A percentile compares a stretch with the other conserved stretches of the same genome.
phyloP scores from a whole-genome alignment of 805 yeast genomes.

The Ogataea pilisensis region DNA sequence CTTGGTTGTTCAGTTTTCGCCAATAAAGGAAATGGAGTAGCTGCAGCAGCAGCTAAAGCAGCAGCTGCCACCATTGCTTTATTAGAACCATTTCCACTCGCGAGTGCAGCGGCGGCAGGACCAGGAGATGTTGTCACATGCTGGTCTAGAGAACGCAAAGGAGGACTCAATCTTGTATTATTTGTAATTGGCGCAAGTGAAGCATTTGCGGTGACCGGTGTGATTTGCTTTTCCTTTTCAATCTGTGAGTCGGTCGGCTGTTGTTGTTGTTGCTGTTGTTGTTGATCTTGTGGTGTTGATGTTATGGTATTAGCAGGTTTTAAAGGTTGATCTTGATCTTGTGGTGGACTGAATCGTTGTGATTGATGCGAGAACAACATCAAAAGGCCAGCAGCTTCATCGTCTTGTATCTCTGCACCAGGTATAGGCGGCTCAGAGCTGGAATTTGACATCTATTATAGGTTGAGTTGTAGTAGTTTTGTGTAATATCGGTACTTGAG shows the following conservation, averaged over 20 bases:
- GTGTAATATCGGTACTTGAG: background rate
- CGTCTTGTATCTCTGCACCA: constrained; percentile 21
- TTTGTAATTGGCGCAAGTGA: constrained; percentile 2
- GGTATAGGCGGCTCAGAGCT: background rate
- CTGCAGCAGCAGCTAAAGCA: constrained; percentile 79
- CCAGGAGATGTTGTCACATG: constrained; percentile 33
- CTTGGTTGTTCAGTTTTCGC: constrained; percentile 11
- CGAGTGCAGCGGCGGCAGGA: constrained; percentile 36
- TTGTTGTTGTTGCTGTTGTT: background rate
- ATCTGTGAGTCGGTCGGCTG: background rate
- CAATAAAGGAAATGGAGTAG: constrained; percentile 58
- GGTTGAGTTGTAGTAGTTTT: too few relatives aligned
- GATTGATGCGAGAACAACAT: constrained; percentile 36
- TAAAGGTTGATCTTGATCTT: background rate
- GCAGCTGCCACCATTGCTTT: constrained; percentile 78
- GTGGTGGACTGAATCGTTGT: constrained; percentile 9
- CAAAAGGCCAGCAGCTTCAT: constrained; percentile 37
- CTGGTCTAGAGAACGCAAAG: constrained; percentile 16
- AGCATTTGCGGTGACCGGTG: constrained; percentile 11
- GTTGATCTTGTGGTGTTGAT: background rate
- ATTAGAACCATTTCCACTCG: constrained; percentile 28
- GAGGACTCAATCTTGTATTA: constrained; percentile 15
- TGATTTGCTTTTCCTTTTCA: constrained; percentile 4
- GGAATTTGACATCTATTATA: background rate
- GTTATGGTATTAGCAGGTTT: background rate